Base-by-base conservation (phyloP, 805 yeast genomes). In the Zygosaccharomyces pseudorouxii region DNA sequence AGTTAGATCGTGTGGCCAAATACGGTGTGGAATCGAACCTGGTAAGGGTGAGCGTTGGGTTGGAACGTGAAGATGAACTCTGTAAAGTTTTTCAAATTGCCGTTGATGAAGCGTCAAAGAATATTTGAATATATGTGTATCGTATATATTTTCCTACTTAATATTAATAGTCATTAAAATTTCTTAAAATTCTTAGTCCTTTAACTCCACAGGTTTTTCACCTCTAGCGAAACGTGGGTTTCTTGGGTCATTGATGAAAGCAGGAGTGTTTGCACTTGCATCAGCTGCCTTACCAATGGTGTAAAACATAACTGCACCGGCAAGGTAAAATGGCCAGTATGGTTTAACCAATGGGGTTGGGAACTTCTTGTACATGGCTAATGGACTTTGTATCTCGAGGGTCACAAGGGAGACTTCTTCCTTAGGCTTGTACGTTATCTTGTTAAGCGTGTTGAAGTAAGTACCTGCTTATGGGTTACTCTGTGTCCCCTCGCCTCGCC, bases 201-300 rank as follows among this genome's bases (percentile, higher is more conserved):
- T 64, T 55, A 68, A 53, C 53, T 72, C 74, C 38, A 71, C 70
- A 42, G 71, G 67, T 56, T 76, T 76, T 62, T 74, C 81, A 64
- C 80, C 81, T 59, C 72, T 72, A 56, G 76, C 75, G 69, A 87
- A 86, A 76, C 95, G 84, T 72, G 97, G 97, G 78, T 89, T 89
- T 79, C 96, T 86, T 76, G 97, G 96, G 74, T 89, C 96, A 71
- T 89, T 88, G 73, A 83, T 81, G 77, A 82, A 89, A 74, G 87
- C 95, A 55, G 77, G 78, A 49, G 92, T 76, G 77, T 82, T 76
- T 71, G 81, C 75, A 60, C 87, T 78, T 54, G 84, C 84, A 53
- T 69, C 71, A 55, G 89, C 82, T 46, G 80, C 84, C 74, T 82
- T 81, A 70, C 80, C 77, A 63, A 87, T 75, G 59, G 82, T 76